Base-by-base conservation (phyloP, 768 basidiomycete species). In the Dendrothele bispora region DNA sequence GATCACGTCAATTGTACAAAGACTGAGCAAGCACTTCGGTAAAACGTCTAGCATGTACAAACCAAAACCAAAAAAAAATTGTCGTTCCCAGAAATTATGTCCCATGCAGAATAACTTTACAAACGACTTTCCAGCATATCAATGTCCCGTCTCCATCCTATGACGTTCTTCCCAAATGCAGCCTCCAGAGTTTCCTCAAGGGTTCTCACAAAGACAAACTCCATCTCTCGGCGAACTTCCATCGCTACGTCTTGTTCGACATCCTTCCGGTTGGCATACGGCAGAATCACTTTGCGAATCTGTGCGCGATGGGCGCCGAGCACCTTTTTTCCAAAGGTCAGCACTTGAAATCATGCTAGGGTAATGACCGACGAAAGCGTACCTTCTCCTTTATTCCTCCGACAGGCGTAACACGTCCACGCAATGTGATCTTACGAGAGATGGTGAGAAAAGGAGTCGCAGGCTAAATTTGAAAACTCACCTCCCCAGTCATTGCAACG, bases 401-500 rank as follows among this genome's bases (percentile, higher is more conserved):
- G 2, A 95, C 88, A 4, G 91, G 82, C 0, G 84, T 88, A 28
- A 92, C 84, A 7, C 81, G 81, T 14, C 91, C 89, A 2, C 91
- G 80, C 1, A 93, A 75, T 0, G 93, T 95, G 44, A 95, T 87
- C 82, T 84, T 30, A 2, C 38, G 47, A 18, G 17, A 25, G 21
- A 11, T 20, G 41, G 30, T 30, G 39, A 20, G 45, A 28, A 4
- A 38, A 18, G 11, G 15, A 26, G 17, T 10, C 37, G 32, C 12
- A 12, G 29, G 14, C 8, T 22, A 43, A 39, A 10, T 18, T 6
- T 5, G 18, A 7, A 15, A 17, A 59, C 73, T 28, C 42, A 84
- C 83, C 77, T 95, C 94, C 43, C 94, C 94, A 0, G 94, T 95
- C 85, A 95, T 90, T 1, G 93, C 93, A 15, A 86, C 71, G 53